phyloP scores from a whole-genome alignment of 106 monocot species.

The Apostasia ramifera region DNA sequence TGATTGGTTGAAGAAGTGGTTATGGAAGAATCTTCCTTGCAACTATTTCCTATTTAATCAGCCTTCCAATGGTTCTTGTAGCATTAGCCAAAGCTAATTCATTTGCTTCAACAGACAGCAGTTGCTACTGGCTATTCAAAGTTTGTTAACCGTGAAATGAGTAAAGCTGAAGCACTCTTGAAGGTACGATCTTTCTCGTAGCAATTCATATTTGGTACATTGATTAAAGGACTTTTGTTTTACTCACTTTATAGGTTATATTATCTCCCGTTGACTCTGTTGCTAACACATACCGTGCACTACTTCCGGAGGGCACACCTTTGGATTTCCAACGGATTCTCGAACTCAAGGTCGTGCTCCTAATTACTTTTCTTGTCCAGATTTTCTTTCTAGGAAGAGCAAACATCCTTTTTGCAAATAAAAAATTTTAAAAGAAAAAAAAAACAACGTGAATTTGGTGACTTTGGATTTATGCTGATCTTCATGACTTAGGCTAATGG shows the following conservation, averaged over 20 bases:
- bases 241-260: slow-evolving; percentile 57
- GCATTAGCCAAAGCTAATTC: neutral
- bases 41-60: too few species aligned
- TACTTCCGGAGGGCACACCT: slow-evolving; percentile 93
- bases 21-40: too few species aligned
- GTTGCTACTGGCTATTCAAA: slow-evolving; percentile 74
- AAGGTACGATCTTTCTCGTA: slow-evolving; percentile 43
- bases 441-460: too few species aligned
- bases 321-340: slow-evolving; percentile 88
- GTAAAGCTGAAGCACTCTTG: slow-evolving; percentile 96
- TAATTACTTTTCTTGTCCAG: neutral
- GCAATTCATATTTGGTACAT: neutral
- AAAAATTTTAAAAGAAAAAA: neutral
- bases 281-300: slow-evolving; percentile 81
- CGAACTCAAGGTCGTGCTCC: slow-evolving; percentile 73
- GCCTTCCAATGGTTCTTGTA: neutral
- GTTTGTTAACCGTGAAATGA: slow-evolving; percentile 95
- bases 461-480: too few species aligned
- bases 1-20: too few species aligned
- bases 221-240: neutral
- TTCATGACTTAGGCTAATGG: too few species aligned
- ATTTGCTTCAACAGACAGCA: slow-evolving; percentile 38
- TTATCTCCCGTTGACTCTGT: slow-evolving; percentile 98
- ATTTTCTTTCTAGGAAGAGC: neutral
- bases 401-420: neutral